phyloP scores from a whole-genome alignment of 2,329 filamentous ascomycete genomes.

The Trichoderma arundinaceum region DNA sequence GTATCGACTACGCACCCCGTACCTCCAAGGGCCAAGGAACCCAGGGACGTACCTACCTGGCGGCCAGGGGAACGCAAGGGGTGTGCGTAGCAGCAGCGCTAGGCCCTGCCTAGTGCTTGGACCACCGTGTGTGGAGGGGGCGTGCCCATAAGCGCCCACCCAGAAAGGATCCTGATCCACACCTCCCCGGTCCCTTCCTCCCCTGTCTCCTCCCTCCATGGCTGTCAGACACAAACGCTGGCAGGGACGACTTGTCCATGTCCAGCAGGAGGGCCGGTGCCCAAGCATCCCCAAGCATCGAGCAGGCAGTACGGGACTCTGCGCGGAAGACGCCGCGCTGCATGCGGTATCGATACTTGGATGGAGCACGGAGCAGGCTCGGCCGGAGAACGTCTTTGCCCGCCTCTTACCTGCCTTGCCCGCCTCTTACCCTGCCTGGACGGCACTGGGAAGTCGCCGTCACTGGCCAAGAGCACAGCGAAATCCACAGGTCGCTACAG shows the following conservation, averaged over 20 bases:
- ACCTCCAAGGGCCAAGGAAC: not conserved
- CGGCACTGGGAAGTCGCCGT: not conserved
- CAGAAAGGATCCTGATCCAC: conserved; percentile 8
- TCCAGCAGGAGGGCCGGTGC: not conserved
- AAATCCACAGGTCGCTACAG: not conserved
- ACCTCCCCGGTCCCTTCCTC: not conserved
- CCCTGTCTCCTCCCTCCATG: not conserved
- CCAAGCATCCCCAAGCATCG: not conserved
- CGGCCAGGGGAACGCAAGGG: not conserved
- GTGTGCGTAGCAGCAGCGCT: not conserved
- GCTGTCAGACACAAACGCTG: not conserved
- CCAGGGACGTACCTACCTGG: not conserved
- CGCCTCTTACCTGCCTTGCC: not conserved
- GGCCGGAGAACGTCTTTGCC: not conserved
- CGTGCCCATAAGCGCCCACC: not conserved
- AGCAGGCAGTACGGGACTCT: not conserved
- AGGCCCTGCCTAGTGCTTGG: too few species aligned
- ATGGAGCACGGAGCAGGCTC: not conserved
- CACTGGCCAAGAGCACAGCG: not conserved
- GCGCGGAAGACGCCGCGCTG: not conserved
- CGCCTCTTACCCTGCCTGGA: too few species aligned
- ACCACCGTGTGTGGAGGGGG: not conserved
- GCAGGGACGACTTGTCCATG: not conserved
- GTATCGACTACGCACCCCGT: not conserved
- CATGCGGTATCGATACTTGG: not conserved